Percentiles rank a stretch among this genome's conserved stretches.
phyloP scores from a whole-genome alignment of 1,139 yeast species.

The Diutina pseudorugosa region DNA sequence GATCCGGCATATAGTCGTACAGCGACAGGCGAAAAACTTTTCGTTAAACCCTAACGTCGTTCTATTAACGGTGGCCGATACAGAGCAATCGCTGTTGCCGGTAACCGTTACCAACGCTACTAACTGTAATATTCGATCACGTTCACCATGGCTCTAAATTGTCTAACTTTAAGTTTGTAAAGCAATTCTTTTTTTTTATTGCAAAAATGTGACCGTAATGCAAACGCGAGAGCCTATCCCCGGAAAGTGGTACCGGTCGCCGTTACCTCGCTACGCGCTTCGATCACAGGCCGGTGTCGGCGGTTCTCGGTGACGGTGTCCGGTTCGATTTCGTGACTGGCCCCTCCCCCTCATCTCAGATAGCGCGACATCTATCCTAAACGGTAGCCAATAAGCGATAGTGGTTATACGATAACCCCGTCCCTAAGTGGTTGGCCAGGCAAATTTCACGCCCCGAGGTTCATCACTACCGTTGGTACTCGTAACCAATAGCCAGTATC shows the following conservation, averaged over 20 bases:
- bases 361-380: slow-evolving; percentile 5
- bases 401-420: background rate
- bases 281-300: too few species aligned
- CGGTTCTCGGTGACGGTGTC: background rate
- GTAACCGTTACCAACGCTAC: background rate
- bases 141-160: background rate
- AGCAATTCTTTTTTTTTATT: background rate
- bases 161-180: too few species aligned
- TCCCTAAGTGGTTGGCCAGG: background rate
- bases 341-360: background rate
- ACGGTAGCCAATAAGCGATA: background rate
- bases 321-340: background rate
- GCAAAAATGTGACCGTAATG: background rate
- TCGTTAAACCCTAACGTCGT: background rate
- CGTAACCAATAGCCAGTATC: background rate
- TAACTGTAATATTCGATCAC: background rate
- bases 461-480: background rate
- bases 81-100: background rate
- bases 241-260: too few species aligned
- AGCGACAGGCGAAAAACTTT: background rate
- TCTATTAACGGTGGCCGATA: background rate
- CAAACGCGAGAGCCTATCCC: background rate
- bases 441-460: too few species aligned
- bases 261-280: too few species aligned
- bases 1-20: slow-evolving; percentile 4